Evolutionary conservation across 164 flowering plant genomes (phyloP).

Genomic region (Aristolochia californica): DNA sequence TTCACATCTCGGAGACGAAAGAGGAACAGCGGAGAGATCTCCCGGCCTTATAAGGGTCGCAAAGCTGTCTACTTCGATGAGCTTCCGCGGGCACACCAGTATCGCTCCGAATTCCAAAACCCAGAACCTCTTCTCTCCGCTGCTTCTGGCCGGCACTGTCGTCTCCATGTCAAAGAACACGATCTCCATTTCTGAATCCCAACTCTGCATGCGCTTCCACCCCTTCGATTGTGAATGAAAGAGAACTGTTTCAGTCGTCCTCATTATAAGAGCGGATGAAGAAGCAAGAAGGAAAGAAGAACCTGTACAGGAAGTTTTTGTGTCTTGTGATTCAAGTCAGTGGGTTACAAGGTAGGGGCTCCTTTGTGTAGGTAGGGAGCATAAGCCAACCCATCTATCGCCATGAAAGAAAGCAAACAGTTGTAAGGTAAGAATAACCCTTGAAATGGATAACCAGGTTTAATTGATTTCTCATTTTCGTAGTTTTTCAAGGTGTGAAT

Average conservation of each 20-base stretch:
- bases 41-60: conserved; percentile 67
- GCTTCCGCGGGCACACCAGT: conserved; percentile 63
- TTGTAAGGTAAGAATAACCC: too few species aligned
- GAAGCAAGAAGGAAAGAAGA: not conserved
- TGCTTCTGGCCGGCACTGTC: conserved; percentile 50
- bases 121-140: conserved; percentile 34
- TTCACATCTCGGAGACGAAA: conserved; percentile 34
- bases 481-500: too few species aligned
- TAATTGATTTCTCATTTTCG: too few species aligned
- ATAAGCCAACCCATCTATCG: too few species aligned
- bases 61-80: conserved; percentile 64
- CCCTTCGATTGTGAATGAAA: not conserved
- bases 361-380: too few species aligned
- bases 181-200: conserved; percentile 29
- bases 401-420: too few species aligned
- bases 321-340: conserved; percentile 2
- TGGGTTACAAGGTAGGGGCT: not conserved
- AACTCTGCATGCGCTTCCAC: not conserved
- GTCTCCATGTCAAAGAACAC: conserved; percentile 93
- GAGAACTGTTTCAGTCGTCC: too few species aligned
- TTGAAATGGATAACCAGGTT: too few species aligned
- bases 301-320: not conserved
- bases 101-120: conserved; percentile 88
- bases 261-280: not conserved
- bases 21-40: conserved; percentile 53